phyloP scores from a whole-genome alignment of 202 grass and related monocot species.

The Dendrocalamus latiflorus region DNA sequence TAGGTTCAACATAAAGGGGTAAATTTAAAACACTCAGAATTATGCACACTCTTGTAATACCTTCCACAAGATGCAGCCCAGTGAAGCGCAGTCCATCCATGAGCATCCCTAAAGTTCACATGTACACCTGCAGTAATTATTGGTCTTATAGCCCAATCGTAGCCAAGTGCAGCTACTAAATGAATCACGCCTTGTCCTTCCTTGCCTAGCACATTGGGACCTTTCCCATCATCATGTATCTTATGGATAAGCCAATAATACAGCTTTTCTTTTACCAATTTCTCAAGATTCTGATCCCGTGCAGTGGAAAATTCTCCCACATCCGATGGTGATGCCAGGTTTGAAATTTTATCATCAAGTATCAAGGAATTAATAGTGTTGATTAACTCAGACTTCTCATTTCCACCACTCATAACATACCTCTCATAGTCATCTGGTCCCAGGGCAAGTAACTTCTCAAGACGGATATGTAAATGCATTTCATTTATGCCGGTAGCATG shows the following conservation, averaged over 20 bases:
- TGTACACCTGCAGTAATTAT: constrained; percentile 74
- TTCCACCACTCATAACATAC: constrained; percentile 38
- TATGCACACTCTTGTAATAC: constrained; percentile 36
- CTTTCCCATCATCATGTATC: constrained; percentile 79
- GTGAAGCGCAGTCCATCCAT: constrained; percentile 98
- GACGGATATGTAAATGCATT: constrained; percentile 83
- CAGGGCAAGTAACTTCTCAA: constrained; percentile 76
- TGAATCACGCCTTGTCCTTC: constrained; percentile 95
- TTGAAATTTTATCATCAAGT: constrained; percentile 58
- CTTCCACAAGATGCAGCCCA: constrained; percentile 95
- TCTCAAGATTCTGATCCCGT: constrained; percentile 60
- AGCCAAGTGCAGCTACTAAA: constrained; percentile 88
- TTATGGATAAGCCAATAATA: constrained; percentile 83
- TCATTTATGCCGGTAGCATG: constrained; percentile 57
- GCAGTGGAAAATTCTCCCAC: constrained; percentile 37
- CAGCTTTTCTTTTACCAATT: constrained; percentile 78
- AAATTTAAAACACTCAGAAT: background rate
- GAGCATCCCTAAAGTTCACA: constrained; percentile 94
- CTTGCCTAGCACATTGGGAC: constrained; percentile 82
- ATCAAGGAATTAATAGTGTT: constrained; percentile 75
- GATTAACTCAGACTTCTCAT: constrained; percentile 52
- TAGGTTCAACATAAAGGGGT: background rate
- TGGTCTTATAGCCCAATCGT: constrained; percentile 96
- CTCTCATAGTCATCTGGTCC: constrained; percentile 57
- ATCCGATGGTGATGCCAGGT: too few species aligned